A percentile compares a stretch with the other conserved stretches of the same genome.
These are phyloP conservation scores for Lanzia echinophila DNA, from an alignment of 2,329 filamentous ascomycete species.

Conservation along the genomic window DNA sequence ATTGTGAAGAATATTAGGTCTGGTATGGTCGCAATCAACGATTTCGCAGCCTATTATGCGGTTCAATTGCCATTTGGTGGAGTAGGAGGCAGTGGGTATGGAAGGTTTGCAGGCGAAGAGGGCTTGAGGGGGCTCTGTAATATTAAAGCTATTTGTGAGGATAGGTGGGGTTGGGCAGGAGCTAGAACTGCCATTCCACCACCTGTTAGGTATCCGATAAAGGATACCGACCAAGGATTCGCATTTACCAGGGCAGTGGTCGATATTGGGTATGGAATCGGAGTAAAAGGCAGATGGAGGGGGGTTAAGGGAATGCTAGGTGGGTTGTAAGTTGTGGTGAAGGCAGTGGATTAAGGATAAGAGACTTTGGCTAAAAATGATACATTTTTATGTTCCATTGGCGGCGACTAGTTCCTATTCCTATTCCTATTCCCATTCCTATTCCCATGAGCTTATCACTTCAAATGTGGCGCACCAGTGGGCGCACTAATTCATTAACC, in stretches of 20 bases:
- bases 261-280: constrained; percentile 51
- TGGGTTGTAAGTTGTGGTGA: constrained; percentile 8
- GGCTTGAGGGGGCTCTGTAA: constrained; percentile 82
- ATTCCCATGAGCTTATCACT: too few species aligned
- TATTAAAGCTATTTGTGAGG: constrained; percentile 76
- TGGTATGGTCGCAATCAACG: constrained; percentile 92
- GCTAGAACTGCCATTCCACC: constrained; percentile 72
- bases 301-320: constrained; percentile 29
- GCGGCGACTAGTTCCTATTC: too few species aligned
- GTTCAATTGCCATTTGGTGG: constrained; percentile 90
- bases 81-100: constrained; percentile 77
- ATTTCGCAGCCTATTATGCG: constrained; percentile 90
- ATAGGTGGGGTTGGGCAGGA: constrained; percentile 57
- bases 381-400: too few species aligned
- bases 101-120: constrained; percentile 86
- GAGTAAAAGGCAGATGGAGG: constrained; percentile 20
- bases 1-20: constrained; percentile 65
- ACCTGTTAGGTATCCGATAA: constrained; percentile 75
- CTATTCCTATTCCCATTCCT: too few species aligned
- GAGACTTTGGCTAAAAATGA: too few species aligned
- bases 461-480: too few species aligned
- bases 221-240: constrained; percentile 57
- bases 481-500: too few species aligned
- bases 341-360: not conserved
- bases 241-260: constrained; percentile 55